Conservation (phyloP, 129 eudicot species). For the Flaveria linearis region DNA sequence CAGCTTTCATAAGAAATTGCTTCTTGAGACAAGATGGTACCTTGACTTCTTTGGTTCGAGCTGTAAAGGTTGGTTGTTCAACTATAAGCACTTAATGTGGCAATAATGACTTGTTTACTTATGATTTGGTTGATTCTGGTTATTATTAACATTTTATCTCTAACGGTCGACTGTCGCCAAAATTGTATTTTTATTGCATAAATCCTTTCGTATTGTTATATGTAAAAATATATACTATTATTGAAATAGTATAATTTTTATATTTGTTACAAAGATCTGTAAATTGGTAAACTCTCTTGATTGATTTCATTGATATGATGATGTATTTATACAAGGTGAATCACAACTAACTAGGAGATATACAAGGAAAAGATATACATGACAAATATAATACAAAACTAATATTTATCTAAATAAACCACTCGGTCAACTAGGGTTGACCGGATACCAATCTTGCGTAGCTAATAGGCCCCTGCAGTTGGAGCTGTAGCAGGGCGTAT, state of each 20-base stretch:
- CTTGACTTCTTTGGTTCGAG: slow-evolving; percentile 67
- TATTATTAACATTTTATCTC: not conserved
- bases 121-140: not conserved
- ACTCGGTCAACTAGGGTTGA: no score
- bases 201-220: not conserved
- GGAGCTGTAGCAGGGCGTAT: no score
- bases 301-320: no score
- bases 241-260: not conserved
- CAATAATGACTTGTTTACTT: not conserved
- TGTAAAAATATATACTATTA: not conserved
- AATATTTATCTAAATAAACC: no score
- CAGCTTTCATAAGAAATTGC: slow-evolving; percentile 70
- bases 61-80: slow-evolving; percentile 61
- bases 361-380: no score
- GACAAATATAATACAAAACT: no score
- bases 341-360: no score
- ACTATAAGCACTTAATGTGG: slow-evolving; percentile 7
- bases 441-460: no score
- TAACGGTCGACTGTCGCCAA: not conserved
- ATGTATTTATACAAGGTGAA: no score
- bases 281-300: no score
- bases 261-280: not conserved
- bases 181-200: not conserved
- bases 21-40: slow-evolving; percentile 93
- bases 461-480: no score